phyloP scores from a whole-genome alignment of 306 rosid species.

The Rosa chinensis region DNA sequence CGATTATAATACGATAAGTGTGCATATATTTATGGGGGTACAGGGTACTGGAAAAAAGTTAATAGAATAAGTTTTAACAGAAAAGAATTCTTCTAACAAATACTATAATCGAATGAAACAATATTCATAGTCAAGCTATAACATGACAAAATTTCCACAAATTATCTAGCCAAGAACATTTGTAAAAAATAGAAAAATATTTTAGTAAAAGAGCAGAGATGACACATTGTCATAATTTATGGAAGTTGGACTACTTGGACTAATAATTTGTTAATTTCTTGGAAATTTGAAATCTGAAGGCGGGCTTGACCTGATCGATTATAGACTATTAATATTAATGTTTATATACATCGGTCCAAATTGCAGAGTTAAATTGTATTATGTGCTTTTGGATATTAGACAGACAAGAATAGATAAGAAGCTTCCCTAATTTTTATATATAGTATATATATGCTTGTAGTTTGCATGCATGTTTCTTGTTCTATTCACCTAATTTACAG shows the following conservation, averaged over 20 bases:
- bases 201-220: background rate
- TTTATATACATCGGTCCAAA: background rate
- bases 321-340: background rate
- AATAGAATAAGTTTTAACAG: too few relatives aligned
- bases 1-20: too few relatives aligned
- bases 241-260: background rate
- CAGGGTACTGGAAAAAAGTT: too few relatives aligned
- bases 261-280: background rate
- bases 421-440: background rate
- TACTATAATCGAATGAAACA: background rate
- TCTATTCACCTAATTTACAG: background rate
- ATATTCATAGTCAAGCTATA: background rate
- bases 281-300: background rate
- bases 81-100: too few relatives aligned
- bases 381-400: background rate
- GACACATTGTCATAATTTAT: background rate
- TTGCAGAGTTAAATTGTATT: background rate
- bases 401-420: background rate
- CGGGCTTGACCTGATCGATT: background rate
- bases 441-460: background rate
- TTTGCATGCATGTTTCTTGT: slow-evolving; percentile 3
- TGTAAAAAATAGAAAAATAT: background rate
- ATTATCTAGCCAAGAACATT: background rate
- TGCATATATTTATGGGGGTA: too few relatives aligned
- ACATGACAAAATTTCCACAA: background rate